These are phyloP conservation scores for Maudiozyma turicensis DNA, from an alignment of 805 yeast genomes.

Conservation along the genomic window DNA sequence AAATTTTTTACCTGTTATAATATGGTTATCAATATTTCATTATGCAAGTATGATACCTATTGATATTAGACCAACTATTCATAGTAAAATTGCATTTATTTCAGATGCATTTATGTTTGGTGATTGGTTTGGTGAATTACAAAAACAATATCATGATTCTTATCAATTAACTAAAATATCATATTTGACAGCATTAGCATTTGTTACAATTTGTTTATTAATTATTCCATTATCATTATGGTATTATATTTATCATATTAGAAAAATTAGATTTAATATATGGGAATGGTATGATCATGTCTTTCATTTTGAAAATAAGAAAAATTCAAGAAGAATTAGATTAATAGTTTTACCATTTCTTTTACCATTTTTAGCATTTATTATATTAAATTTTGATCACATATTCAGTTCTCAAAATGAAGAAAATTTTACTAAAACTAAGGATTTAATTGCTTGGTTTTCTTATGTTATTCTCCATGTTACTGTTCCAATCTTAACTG, in stretches of 20 bases:
- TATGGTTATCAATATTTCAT: slow-evolving; percentile 50
- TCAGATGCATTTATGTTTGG: slow-evolving; percentile 24
- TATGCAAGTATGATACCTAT: slow-evolving; percentile 51
- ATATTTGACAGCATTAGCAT: slow-evolving; percentile 10
- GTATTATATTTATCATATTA: slow-evolving; percentile 21
- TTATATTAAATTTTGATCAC: slow-evolving; percentile 39
- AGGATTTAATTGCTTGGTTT: slow-evolving; percentile 52
- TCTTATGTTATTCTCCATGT: slow-evolving; percentile 55
- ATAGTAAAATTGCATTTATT: slow-evolving; percentile 38
- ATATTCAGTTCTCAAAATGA: slow-evolving; percentile 31
- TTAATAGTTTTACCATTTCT: slow-evolving; percentile 26
- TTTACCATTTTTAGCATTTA: slow-evolving; percentile 32
- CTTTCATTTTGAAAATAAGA: slow-evolving; percentile 12
- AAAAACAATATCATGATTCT: slow-evolving; percentile 10
- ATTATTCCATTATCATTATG: slow-evolving; percentile 19
- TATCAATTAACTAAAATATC: slow-evolving; percentile 7
- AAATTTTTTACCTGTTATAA: slow-evolving; percentile 43
- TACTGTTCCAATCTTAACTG: slow-evolving; percentile 50
- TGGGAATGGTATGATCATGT: slow-evolving; percentile 19
- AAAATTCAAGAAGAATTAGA: slow-evolving; percentile 13
- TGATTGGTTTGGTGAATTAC: slow-evolving; percentile 25
- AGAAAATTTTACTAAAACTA: slow-evolving; percentile 31
- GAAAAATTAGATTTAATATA: slow-evolving; percentile 12
- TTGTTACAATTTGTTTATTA: slow-evolving; percentile 8
- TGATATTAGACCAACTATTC: slow-evolving; percentile 42